Evolutionary conservation across 2,329 filamentous ascomycete species (phyloP).

Genomic region (Aspergillus ibericus): DNA sequence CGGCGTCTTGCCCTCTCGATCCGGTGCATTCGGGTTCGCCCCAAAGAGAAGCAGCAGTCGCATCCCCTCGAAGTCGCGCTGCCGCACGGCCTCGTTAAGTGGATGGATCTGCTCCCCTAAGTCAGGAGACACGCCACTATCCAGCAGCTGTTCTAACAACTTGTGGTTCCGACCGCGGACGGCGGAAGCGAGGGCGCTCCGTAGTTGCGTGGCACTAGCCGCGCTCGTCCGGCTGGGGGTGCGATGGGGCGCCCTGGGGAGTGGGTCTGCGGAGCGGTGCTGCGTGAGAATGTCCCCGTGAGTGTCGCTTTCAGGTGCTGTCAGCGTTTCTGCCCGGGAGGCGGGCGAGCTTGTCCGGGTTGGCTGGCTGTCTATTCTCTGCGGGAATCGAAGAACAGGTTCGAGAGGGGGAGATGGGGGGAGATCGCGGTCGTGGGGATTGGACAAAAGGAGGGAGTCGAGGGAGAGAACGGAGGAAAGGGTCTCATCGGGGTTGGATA

Average conservation of each 20-base stretch:
- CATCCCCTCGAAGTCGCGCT: slow-evolving; percentile 55
- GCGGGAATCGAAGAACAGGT: background rate
- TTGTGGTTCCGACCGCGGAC: slow-evolving; percentile 60
- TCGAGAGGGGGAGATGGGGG: background rate
- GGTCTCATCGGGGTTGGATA: slow-evolving; percentile 26
- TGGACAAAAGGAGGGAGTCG: slow-evolving; percentile 18
- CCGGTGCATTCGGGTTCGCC: slow-evolving; percentile 56
- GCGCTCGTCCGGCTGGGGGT: slow-evolving; percentile 12
- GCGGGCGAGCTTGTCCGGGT: slow-evolving; percentile 4
- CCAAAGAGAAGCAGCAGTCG: slow-evolving; percentile 59
- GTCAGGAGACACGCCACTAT: slow-evolving; percentile 57
- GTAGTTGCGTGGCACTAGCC: slow-evolving; percentile 3
- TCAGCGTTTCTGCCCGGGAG: background rate
- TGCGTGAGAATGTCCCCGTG: background rate
- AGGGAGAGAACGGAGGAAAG: slow-evolving; percentile 31
- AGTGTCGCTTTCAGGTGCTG: background rate
- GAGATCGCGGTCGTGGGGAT: background rate
- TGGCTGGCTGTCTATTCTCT: background rate
- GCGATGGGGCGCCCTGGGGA: slow-evolving; percentile 3
- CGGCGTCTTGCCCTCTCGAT: slow-evolving; percentile 53
- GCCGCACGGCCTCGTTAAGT: slow-evolving; percentile 55
- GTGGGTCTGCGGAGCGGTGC: background rate
- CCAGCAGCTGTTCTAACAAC: slow-evolving; percentile 58
- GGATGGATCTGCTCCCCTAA: slow-evolving; percentile 49
- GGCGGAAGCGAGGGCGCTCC: slow-evolving; percentile 51